A percentile compares a stretch with the other conserved stretches of the same genome.
Conservation (phyloP, 2,329 filamentous ascomycete genomes). For the Fusarium dlaminii region DNA sequence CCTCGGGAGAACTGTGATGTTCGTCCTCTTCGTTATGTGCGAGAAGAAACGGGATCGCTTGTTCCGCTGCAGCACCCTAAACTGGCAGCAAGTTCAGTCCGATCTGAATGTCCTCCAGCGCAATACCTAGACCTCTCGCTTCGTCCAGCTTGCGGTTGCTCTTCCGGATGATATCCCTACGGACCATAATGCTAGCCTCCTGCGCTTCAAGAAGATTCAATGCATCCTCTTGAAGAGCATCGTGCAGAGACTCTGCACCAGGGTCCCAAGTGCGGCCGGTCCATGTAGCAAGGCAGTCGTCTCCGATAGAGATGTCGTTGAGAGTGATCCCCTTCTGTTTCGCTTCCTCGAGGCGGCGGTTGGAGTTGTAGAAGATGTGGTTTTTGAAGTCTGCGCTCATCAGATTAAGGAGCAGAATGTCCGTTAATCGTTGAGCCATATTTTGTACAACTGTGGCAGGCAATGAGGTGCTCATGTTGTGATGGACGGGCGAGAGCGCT, state of each 20-base stretch:
- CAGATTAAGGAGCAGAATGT: slow-evolving; percentile 30
- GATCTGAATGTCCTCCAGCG: slow-evolving; percentile 35
- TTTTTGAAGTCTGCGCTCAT: slow-evolving; percentile 34
- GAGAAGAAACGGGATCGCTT: neutral
- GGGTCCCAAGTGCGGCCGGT: slow-evolving; percentile 39
- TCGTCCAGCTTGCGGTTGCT: slow-evolving; percentile 40
- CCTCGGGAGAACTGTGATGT: neutral
- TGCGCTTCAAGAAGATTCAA: slow-evolving; percentile 22
- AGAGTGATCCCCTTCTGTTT: slow-evolving; percentile 17
- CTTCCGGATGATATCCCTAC: slow-evolving; percentile 38
- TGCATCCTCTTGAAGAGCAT: slow-evolving; percentile 39
- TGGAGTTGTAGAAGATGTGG: slow-evolving; percentile 35
- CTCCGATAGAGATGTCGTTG: slow-evolving; percentile 36
- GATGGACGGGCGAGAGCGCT: neutral
- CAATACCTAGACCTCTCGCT: slow-evolving; percentile 37
- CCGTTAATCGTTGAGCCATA: neutral
- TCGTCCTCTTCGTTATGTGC: neutral
- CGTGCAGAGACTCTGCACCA: slow-evolving; percentile 35
- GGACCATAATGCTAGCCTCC: slow-evolving; percentile 32
- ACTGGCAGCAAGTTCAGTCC: slow-evolving; percentile 43
- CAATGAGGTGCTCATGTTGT: neutral
- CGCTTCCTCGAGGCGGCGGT: slow-evolving; percentile 39
- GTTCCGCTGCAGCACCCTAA: slow-evolving; percentile 33
- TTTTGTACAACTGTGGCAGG: too few species aligned
- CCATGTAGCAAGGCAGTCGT: slow-evolving; percentile 47